phyloP scores from a whole-genome alignment of 1,284 basidiomycete species.

The Athelia sp. region DNA sequence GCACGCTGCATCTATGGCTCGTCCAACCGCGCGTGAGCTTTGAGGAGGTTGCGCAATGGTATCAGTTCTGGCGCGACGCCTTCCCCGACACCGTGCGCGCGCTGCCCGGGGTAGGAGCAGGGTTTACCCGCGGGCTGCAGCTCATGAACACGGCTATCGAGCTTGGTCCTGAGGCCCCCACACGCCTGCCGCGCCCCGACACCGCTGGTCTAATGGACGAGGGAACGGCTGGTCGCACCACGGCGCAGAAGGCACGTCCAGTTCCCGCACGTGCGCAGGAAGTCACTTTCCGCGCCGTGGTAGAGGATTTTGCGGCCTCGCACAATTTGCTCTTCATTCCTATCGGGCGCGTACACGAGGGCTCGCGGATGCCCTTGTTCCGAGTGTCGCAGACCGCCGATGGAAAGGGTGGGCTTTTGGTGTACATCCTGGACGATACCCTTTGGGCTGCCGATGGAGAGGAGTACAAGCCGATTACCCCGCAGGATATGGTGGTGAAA shows the following conservation, averaged over 20 bases:
- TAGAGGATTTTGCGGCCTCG: constrained; percentile 80
- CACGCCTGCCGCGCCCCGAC: constrained; percentile 62
- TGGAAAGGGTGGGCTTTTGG: constrained; percentile 79
- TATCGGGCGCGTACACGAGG: constrained; percentile 75
- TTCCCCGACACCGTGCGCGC: constrained; percentile 70
- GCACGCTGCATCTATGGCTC: constrained; percentile 90
- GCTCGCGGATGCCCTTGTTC: constrained; percentile 83
- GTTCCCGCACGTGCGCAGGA: constrained; percentile 52
- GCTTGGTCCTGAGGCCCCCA: constrained; percentile 70
- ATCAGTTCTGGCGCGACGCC: constrained; percentile 79
- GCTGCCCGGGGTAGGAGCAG: constrained; percentile 63
- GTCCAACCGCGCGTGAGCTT: constrained; percentile 77
- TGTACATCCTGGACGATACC: constrained; percentile 86
- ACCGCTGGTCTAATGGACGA: constrained; percentile 29
- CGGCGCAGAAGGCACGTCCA: constrained; percentile 24
- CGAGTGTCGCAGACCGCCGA: constrained; percentile 73
- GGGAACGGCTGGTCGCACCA: constrained; percentile 19
- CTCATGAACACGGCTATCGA: constrained; percentile 92
- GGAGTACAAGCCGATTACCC: constrained; percentile 55
- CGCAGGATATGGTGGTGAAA: constrained; percentile 68
- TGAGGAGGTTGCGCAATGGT: constrained; percentile 93
- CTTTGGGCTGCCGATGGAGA: constrained; percentile 70
- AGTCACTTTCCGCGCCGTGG: constrained; percentile 88
- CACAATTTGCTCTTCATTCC: constrained; percentile 89
- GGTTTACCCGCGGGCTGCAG: constrained; percentile 82